Evolutionary conservation across 2,329 filamentous ascomycete genomes (phyloP).

Genomic region (Triangularia setosa): DNA sequence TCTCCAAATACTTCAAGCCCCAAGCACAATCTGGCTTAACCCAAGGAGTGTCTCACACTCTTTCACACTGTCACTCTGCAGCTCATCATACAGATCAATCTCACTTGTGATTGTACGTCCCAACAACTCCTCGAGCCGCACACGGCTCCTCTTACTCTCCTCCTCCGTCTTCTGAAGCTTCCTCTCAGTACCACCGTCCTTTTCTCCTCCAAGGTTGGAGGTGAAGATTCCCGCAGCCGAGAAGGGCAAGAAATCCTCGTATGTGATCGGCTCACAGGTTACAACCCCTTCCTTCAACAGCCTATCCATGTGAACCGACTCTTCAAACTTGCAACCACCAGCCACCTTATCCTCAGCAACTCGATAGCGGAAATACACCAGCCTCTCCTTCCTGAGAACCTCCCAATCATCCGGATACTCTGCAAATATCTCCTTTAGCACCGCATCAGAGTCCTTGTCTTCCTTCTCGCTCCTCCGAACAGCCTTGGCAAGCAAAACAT

Average conservation of each 20-base stretch:
- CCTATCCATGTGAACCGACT: constrained; percentile 23
- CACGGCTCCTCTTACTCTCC: neutral
- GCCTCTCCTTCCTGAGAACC: constrained; percentile 32
- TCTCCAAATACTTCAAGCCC: neutral
- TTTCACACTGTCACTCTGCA: constrained; percentile 8
- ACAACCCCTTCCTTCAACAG: constrained; percentile 32
- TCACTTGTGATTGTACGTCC: constrained; percentile 6
- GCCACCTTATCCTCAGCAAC: constrained; percentile 20
- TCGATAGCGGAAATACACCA: constrained; percentile 40
- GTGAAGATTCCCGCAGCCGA: constrained; percentile 46
- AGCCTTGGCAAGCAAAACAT: constrained; percentile 36
- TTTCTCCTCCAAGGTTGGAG: constrained; percentile 19
- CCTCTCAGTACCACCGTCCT: neutral
- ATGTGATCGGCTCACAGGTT: constrained; percentile 42
- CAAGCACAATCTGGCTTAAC: constrained; percentile 1
- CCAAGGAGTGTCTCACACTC: constrained; percentile 7
- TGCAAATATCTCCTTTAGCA: constrained; percentile 32
- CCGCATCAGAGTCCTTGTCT: constrained; percentile 10
- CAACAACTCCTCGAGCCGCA: constrained; percentile 7
- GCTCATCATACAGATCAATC: constrained; percentile 7
- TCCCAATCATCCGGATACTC: constrained; percentile 41
- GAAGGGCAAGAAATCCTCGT: constrained; percentile 52
- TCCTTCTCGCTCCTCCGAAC: constrained; percentile 18
- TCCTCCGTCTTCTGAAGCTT: neutral
- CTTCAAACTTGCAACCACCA: neutral